These are phyloP conservation scores for Trifolium pratense DNA, from an alignment of 306 rosid genomes.

Conservation along the genomic window DNA sequence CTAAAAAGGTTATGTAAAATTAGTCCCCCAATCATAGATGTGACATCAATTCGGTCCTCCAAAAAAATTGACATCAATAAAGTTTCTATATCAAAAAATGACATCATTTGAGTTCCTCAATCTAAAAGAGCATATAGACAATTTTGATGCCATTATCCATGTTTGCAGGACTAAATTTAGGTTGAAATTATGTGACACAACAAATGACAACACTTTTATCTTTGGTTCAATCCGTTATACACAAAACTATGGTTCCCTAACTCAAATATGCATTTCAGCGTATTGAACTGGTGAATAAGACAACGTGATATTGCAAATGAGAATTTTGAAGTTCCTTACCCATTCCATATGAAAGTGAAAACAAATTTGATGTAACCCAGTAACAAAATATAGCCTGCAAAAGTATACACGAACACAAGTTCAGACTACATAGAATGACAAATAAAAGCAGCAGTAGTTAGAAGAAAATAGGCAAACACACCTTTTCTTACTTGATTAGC, in stretches of 20 bases:
- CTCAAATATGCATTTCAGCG: no score
- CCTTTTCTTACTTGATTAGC: neutral
- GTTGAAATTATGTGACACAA: neutral
- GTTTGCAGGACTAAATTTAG: neutral
- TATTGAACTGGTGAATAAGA: neutral
- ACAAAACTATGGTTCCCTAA: neutral
- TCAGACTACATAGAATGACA: constrained; percentile 31
- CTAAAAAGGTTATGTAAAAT: neutral
- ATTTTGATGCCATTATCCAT: neutral
- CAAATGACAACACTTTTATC: constrained; percentile 6
- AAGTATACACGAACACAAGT: constrained; percentile 28
- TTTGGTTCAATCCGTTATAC: neutral
- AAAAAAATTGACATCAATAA: neutral
- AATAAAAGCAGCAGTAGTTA: constrained; percentile 12
- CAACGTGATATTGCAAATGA: constrained; percentile 34
- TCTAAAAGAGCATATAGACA: neutral
- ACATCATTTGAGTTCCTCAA: neutral
- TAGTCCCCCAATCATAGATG: neutral
- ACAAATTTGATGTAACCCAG: constrained; percentile 87
- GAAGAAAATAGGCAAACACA: constrained; percentile 19
- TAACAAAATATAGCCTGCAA: constrained; percentile 96
- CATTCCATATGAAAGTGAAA: constrained; percentile 72
- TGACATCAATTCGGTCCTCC: neutral
- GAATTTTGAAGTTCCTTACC: constrained; percentile 60
- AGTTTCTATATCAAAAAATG: neutral